Conservation (phyloP, 140 eudicot genomes). For the Cichorium intybus region DNA sequence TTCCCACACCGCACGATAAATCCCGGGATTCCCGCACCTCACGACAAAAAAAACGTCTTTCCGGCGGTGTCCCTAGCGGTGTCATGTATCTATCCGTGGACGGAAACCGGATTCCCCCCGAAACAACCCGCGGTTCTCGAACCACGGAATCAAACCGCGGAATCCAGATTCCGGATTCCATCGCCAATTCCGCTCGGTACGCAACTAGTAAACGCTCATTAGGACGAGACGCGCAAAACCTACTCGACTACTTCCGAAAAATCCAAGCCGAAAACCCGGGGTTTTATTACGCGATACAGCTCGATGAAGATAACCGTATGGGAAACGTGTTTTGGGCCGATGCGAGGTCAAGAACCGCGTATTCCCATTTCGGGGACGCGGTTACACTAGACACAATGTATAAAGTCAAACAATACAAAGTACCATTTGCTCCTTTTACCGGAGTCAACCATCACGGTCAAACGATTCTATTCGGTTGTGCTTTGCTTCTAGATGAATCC, state of each 20-base stretch:
- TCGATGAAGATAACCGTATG: constrained; percentile 86
- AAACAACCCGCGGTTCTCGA: constrained; percentile 28
- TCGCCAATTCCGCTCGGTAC: constrained; percentile 32
- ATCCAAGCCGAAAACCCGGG: constrained; percentile 97
- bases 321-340: constrained; percentile 94
- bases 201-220: constrained; percentile 47
- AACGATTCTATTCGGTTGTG: constrained; percentile 75
- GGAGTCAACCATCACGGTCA: constrained; percentile 95
- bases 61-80: constrained; percentile 57
- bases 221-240: constrained; percentile 88
- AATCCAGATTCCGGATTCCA: constrained; percentile 35
- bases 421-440: constrained; percentile 78
- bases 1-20: constrained; percentile 35
- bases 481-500: constrained; percentile 83
- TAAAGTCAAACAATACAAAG: constrained; percentile 63
- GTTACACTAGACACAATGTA: constrained; percentile 67
- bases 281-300: constrained; percentile 84
- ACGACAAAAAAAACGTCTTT: constrained; percentile 29
- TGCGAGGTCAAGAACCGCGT: constrained; percentile 87
- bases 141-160: constrained; percentile 44
- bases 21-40: constrained; percentile 30
- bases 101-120: constrained; percentile 43
- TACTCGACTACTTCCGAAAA: constrained; percentile 82
- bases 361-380: constrained; percentile 79
- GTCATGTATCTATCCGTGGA: constrained; percentile 64